Evolutionary conservation across 148 eudicot species (phyloP).

Genomic region (Vaccinium vitisidaea): DNA sequence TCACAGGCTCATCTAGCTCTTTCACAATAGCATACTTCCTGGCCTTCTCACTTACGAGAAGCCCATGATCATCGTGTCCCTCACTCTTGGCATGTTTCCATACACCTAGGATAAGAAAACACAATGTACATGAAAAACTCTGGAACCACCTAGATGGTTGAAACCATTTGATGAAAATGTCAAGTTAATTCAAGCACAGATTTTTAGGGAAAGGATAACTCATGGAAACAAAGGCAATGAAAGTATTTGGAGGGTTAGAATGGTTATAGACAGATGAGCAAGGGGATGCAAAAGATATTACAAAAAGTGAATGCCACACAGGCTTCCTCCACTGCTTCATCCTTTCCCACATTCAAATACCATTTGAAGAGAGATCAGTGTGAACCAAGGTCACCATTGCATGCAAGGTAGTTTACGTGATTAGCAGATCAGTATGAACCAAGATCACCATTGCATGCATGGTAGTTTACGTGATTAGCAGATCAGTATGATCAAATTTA

Average conservation of each 20-base stretch:
- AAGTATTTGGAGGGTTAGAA: neutral
- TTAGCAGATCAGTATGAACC: neutral
- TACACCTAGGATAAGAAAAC: conserved; percentile 45
- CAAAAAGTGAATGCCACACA: neutral
- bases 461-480: neutral
- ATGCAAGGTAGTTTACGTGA: neutral
- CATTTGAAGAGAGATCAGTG: neutral
- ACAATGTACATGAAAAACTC: neutral
- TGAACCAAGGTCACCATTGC: neutral
- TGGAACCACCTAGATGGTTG: neutral
- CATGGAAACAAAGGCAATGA: neutral
- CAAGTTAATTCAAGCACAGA: neutral
- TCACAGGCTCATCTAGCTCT: conserved; percentile 67
- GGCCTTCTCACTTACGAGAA: conserved; percentile 92
- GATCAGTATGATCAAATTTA: neutral
- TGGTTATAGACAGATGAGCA: neutral
- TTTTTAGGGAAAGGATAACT: neutral
- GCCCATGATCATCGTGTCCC: conserved; percentile 95
- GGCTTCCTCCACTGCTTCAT: neutral
- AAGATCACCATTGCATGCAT: neutral
- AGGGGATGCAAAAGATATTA: neutral
- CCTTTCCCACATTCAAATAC: neutral
- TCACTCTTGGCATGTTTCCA: conserved; percentile 91
- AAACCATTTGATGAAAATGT: neutral
- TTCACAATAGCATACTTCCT: conserved; percentile 91